Evolutionary conservation across 2,329 filamentous ascomycete species (phyloP), one percentile per base, ranked within the genome.

Genomic region (Diplodia seriata): DNA sequence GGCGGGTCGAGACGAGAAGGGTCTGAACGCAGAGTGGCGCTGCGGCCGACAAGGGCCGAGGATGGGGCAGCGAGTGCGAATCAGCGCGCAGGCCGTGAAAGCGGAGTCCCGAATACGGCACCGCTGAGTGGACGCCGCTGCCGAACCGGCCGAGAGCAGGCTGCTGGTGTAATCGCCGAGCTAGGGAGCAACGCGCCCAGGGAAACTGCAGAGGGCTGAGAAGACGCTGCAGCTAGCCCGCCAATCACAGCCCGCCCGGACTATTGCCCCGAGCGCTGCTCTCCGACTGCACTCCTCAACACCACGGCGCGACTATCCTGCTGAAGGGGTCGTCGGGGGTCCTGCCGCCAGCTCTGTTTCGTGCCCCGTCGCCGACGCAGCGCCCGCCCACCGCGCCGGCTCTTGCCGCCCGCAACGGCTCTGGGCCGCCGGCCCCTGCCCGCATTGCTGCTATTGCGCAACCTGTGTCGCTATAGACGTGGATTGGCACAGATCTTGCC

Each of bases 1-100:
- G 29, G 51, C 53, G 53, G 53, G 38, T 33, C 64, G 64, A 63
- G 43, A 63, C 59, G 47, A 63, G 59, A 63, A 63, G 59, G 59
- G 59, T 63, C 59, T 63, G 43, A 63, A 33, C 26, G 54, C 54
- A 56, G 54, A 3, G 59, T 51, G 59, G 59, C 59, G 59, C 43
- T 12, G 47, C 43, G 59, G 31, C 59, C 47, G 47, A 36, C 54
- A n/a, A 26, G 4, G 59, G 59, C 38, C 15, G 31, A 4, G 59
- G 59, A 51, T 18, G 47, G 47, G 26, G 26, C 23, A 31, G 47
- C 50, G 5, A 31, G 9, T 38, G 31, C 59, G 47, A 63, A 63
- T 63, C 59, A 63, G 59, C 59, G n/a, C 26, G 40, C 55, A n/a
- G 36, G 36, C 20, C 14, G 12, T 59, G 36, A 31, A 15, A 47